phyloP scores from a whole-genome alignment of 1,139 yeast species.

The Debaryomycetaceae sp. region DNA sequence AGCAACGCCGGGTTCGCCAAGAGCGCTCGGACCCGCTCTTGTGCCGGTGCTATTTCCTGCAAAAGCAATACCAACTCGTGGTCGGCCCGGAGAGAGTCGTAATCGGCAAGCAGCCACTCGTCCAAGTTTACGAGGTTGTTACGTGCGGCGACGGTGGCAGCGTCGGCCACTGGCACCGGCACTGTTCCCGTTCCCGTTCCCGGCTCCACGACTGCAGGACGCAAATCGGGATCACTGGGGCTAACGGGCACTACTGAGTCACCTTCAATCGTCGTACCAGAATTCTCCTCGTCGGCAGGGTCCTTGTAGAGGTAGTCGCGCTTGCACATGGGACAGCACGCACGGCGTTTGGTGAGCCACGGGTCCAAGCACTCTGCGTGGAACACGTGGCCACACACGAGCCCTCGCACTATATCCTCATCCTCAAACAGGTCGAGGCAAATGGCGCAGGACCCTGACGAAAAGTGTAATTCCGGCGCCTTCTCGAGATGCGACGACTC shows the following conservation, averaged over 20 bases:
- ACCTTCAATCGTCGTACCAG: constrained; percentile 1
- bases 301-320: constrained; percentile 49
- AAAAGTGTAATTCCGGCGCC: constrained; percentile 35
- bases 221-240: constrained; percentile 6
- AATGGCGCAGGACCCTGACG: constrained; percentile 73
- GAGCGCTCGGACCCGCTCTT: constrained; percentile 28
- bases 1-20: constrained; percentile 17
- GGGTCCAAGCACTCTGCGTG: constrained; percentile 76
- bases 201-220: constrained; percentile 3
- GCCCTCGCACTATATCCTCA: constrained; percentile 57
- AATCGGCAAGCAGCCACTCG: constrained; percentile 22
- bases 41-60: constrained; percentile 29
- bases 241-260: constrained; percentile 7
- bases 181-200: too few species aligned
- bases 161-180: neutral
- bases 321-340: constrained; percentile 82
- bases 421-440: constrained; percentile 60
- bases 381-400: constrained; percentile 77
- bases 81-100: constrained; percentile 30
- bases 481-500: constrained; percentile 1
- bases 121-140: constrained; percentile 9
- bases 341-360: constrained; percentile 66
- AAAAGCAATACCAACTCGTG: constrained; percentile 29
- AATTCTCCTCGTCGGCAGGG: constrained; percentile 3
- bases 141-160: neutral